phyloP scores from a whole-genome alignment of 1,284 basidiomycete genomes.

The Xerocomus nothofagi region DNA sequence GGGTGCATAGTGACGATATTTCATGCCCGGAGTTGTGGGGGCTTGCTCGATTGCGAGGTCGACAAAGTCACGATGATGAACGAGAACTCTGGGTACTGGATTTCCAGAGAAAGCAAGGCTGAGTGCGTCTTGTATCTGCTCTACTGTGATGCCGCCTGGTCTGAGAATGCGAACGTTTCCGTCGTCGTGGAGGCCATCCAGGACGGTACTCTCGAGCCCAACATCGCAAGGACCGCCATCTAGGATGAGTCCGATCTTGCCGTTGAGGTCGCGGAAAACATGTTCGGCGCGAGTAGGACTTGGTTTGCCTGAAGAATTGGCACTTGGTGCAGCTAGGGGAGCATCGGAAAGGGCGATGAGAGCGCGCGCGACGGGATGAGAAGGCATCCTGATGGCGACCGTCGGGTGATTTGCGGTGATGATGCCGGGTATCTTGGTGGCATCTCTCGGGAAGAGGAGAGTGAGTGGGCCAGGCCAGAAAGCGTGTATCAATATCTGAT shows the following conservation, averaged over 20 bases:
- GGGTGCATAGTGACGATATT: slow-evolving; percentile 97
- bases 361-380: slow-evolving; percentile 89
- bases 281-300: slow-evolving; percentile 92
- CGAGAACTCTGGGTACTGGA: slow-evolving; percentile 57
- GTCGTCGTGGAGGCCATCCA: slow-evolving; percentile 78
- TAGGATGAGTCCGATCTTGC: slow-evolving; percentile 76
- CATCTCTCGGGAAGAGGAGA: slow-evolving; percentile 81
- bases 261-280: slow-evolving; percentile 78
- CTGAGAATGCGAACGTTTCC: slow-evolving; percentile 82
- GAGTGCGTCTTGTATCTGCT: slow-evolving; percentile 74
- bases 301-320: slow-evolving; percentile 93
- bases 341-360: slow-evolving; percentile 76
- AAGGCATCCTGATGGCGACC: slow-evolving; percentile 93
- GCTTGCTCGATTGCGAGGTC: slow-evolving; percentile 66
- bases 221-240: slow-evolving; percentile 93
- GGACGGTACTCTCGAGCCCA: slow-evolving; percentile 94
- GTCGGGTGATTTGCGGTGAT: slow-evolving; percentile 81
- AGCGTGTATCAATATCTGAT: slow-evolving; percentile 69
- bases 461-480: slow-evolving; percentile 98
- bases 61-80: slow-evolving; percentile 72
- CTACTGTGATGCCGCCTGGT: slow-evolving; percentile 92
- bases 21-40: slow-evolving; percentile 99
- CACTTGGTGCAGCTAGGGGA: slow-evolving; percentile 93
- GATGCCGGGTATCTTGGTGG: slow-evolving; percentile 56
- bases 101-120: slow-evolving; percentile 41